phyloP scores from a whole-genome alignment of 2,329 filamentous ascomycete species.

The Dactylellina haptotyla region DNA sequence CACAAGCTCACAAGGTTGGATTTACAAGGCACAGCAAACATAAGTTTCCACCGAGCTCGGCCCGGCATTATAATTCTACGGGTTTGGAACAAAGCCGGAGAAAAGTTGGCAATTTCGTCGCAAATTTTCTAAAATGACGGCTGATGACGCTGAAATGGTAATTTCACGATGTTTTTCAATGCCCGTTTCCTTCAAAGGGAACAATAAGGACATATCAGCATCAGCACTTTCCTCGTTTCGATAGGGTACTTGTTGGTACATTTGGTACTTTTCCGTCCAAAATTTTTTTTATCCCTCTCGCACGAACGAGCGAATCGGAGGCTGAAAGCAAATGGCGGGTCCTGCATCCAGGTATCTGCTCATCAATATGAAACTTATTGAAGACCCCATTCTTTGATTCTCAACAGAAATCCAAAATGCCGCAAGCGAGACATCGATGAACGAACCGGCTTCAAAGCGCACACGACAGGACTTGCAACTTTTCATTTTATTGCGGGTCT shows the following conservation, averaged over 20 bases:
- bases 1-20: neutral
- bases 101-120: neutral
- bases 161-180: constrained; percentile 17
- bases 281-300: constrained; percentile 11
- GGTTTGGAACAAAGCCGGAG: neutral
- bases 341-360: neutral
- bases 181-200: constrained; percentile 16
- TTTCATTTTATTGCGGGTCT: constrained; percentile 5
- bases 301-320: constrained; percentile 16
- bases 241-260: constrained; percentile 28
- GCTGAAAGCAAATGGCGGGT: neutral
- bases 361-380: constrained; percentile 26
- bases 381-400: neutral
- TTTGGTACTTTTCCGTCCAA: neutral
- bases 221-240: constrained; percentile 22
- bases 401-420: constrained; percentile 33
- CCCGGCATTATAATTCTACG: neutral
- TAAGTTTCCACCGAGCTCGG: too few species aligned
- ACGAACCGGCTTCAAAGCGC: neutral
- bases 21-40: too few species aligned
- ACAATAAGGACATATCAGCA: neutral
- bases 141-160: neutral
- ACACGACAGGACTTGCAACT: neutral
- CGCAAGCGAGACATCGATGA: constrained; percentile 33
- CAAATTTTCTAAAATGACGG: neutral